Evolutionary conservation across 106 monocot genomes (phyloP).

Genomic region (Dendrobium catenatum): DNA sequence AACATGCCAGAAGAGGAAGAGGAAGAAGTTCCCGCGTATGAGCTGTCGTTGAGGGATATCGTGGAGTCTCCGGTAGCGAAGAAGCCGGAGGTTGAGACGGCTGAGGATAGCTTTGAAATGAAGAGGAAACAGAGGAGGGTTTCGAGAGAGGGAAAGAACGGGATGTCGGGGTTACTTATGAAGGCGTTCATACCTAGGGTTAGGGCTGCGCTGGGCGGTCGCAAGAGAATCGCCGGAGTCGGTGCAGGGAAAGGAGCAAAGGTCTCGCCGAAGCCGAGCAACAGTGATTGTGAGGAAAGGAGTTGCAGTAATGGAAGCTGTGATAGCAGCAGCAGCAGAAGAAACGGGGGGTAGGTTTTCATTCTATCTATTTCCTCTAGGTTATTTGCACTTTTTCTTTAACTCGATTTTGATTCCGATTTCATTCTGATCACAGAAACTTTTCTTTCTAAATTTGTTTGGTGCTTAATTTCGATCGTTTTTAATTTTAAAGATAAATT

Average conservation of each 20-base stretch:
- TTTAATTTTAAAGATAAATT: too few species aligned
- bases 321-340: neutral
- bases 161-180: constrained; percentile 6
- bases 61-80: constrained; percentile 14
- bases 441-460: too few species aligned
- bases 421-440: too few species aligned
- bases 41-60: constrained; percentile 37
- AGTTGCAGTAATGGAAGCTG: neutral
- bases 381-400: neutral
- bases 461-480: too few species aligned
- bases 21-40: constrained; percentile 20
- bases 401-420: too few species aligned
- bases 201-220: neutral
- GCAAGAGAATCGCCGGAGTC: neutral
- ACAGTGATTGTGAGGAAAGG: neutral
- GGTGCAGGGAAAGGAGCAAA: neutral
- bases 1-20: constrained; percentile 30
- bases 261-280: constrained; percentile 3
- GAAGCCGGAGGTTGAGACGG: neutral
- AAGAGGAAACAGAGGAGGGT: constrained; percentile 5
- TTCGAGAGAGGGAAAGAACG: constrained; percentile 9
- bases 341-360: neutral
- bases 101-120: constrained; percentile 1
- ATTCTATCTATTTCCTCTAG: neutral
- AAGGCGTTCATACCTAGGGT: constrained; percentile 18